Conservation (phyloP, 495 filamentous ascomycete species). For the Podospora bellae-mahoneyi region DNA sequence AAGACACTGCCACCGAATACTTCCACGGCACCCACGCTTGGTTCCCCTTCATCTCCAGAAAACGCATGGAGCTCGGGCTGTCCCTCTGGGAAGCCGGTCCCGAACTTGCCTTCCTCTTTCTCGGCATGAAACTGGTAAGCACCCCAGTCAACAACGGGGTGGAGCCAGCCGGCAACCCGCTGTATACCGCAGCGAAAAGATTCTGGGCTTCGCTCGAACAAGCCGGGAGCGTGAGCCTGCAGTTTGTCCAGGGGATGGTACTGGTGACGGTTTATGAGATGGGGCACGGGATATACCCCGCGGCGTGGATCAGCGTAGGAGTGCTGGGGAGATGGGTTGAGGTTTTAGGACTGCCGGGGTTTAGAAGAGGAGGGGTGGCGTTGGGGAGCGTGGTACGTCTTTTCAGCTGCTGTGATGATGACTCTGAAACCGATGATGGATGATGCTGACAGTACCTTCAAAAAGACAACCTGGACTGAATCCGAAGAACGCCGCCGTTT, state of each 20-base stretch:
- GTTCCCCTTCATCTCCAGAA: slow-evolving; percentile 53
- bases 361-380: slow-evolving; percentile 31
- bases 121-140: slow-evolving; percentile 49
- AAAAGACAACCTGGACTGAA: slow-evolving; percentile 46
- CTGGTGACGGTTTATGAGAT: slow-evolving; percentile 48
- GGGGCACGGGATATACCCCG: slow-evolving; percentile 49
- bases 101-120: slow-evolving; percentile 47
- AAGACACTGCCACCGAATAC: slow-evolving; percentile 31
- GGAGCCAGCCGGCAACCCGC: slow-evolving; percentile 28
- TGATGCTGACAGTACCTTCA: neutral
- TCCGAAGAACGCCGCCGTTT: slow-evolving; percentile 47
- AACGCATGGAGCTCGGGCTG: slow-evolving; percentile 41
- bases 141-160: slow-evolving; percentile 28
- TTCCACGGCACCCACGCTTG: slow-evolving; percentile 39
- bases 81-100: slow-evolving; percentile 43
- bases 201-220: slow-evolving; percentile 39
- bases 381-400: slow-evolving; percentile 34
- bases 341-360: slow-evolving; percentile 45
- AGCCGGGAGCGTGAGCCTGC: slow-evolving; percentile 39
- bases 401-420: neutral
- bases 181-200: slow-evolving; percentile 45
- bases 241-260: slow-evolving; percentile 43
- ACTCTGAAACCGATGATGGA: neutral
- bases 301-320: slow-evolving; percentile 46
- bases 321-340: slow-evolving; percentile 44